Evolutionary conservation across 768 basidiomycete genomes (phyloP).

Genomic region (Amanita thiersii): DNA sequence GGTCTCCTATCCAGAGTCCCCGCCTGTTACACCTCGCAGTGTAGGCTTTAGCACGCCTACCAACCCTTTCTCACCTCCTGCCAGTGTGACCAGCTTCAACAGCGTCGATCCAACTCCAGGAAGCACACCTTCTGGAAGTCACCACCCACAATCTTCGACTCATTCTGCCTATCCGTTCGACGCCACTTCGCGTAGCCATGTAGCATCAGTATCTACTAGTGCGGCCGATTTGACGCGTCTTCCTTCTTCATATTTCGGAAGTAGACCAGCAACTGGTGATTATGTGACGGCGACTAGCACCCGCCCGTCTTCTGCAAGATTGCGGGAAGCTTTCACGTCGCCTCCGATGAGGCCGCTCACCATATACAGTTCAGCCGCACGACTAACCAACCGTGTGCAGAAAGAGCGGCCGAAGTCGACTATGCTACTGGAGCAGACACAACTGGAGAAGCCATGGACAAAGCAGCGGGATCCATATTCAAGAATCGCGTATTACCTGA

Average conservation of each 20-base stretch:
- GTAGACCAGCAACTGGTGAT: constrained; percentile 26
- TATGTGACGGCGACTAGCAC: constrained; percentile 15
- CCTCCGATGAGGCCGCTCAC: constrained; percentile 53
- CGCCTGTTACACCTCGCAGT: constrained; percentile 34
- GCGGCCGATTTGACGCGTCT: constrained; percentile 33
- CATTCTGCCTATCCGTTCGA: constrained; percentile 25
- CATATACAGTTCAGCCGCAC: constrained; percentile 39
- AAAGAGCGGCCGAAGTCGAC: constrained; percentile 43
- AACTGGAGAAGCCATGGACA: constrained; percentile 60
- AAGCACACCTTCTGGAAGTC: constrained; percentile 17
- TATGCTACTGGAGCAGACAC: constrained; percentile 27
- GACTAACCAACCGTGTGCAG: constrained; percentile 28
- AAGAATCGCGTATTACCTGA: constrained; percentile 52
- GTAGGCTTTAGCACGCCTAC: constrained; percentile 21
- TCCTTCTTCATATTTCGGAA: constrained; percentile 28
- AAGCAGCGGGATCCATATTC: constrained; percentile 44
- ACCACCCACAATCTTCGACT: constrained; percentile 13
- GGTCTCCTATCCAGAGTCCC: constrained; percentile 25
- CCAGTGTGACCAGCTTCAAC: constrained; percentile 38
- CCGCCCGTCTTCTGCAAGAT: constrained; percentile 28
- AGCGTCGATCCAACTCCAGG: constrained; percentile 22
- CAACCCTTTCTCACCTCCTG: constrained; percentile 48
- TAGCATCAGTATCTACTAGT: constrained; percentile 31
- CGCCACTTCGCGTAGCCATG: constrained; percentile 23
- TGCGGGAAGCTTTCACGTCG: constrained; percentile 51